Evolutionary conservation across 768 basidiomycete species (phyloP).

Genomic region (Russula compacta): DNA sequence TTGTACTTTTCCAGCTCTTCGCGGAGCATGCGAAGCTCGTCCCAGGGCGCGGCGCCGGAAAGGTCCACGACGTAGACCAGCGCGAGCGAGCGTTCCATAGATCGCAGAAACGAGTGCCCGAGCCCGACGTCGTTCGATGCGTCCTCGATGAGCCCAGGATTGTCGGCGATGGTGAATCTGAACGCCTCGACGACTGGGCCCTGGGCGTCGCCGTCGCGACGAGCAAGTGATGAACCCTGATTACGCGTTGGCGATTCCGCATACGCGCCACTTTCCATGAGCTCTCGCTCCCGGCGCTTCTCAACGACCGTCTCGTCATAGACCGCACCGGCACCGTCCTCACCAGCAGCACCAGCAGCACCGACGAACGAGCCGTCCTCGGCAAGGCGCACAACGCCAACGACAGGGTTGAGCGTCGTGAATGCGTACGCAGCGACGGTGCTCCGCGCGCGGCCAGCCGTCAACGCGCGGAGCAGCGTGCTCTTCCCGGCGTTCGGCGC

Average conservation of each 20-base stretch:
- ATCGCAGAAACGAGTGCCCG: slow-evolving; percentile 87
- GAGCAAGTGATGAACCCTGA: slow-evolving; percentile 22
- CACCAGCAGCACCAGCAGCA: slow-evolving; percentile 39
- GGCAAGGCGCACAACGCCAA: slow-evolving; percentile 81
- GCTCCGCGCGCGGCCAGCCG: slow-evolving; percentile 72
- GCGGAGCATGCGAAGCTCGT: slow-evolving; percentile 60
- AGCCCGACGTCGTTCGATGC: slow-evolving; percentile 88
- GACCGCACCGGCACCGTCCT: slow-evolving; percentile 33
- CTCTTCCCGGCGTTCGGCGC: slow-evolving; percentile 94
- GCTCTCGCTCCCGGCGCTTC: slow-evolving; percentile 34
- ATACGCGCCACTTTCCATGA: slow-evolving; percentile 43
- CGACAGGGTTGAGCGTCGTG: slow-evolving; percentile 90
- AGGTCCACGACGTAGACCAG: slow-evolving; percentile 92
- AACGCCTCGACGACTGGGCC: slow-evolving; percentile 45
- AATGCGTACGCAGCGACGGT: slow-evolving; percentile 70
- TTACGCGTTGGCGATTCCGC: slow-evolving; percentile 45
- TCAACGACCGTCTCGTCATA: slow-evolving; percentile 64
- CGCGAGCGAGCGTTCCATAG: slow-evolving; percentile 85
- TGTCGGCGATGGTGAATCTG: slow-evolving; percentile 94
- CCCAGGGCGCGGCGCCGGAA: slow-evolving; percentile 61
- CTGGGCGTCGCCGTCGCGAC: slow-evolving; percentile 11
- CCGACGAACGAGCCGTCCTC: slow-evolving; percentile 74
- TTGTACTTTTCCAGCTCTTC: slow-evolving; percentile 83
- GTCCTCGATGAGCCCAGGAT: slow-evolving; percentile 81
- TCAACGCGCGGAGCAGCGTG: slow-evolving; percentile 83